Conservation (phyloP, 805 yeast genomes). For the Candida boidinii region DNA sequence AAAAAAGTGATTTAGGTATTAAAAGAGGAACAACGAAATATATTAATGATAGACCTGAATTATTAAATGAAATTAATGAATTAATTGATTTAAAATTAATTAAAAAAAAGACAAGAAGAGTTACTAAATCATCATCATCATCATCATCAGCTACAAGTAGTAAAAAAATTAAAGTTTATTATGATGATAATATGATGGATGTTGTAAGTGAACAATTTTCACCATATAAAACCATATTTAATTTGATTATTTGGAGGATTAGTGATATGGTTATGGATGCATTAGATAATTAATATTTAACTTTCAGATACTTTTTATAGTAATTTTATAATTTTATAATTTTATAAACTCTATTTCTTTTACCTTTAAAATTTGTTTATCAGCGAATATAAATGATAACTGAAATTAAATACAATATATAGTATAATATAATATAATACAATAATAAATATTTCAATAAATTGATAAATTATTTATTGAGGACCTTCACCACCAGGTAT, state of each 20-base stretch:
- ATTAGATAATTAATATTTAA: constrained; percentile 15
- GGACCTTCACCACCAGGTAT: constrained; percentile 42
- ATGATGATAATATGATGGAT: constrained; percentile 49
- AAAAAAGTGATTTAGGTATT: constrained; percentile 75
- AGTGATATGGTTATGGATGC: constrained; percentile 49
- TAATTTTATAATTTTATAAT: too few relatives aligned
- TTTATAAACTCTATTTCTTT: too few relatives aligned
- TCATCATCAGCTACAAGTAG: neutral
- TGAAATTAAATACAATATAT: neutral
- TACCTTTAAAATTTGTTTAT: neutral
- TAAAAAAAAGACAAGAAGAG: constrained; percentile 46
- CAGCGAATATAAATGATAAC: neutral
- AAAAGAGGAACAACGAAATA: constrained; percentile 73
- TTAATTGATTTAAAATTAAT: constrained; percentile 22
- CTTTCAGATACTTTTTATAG: neutral
- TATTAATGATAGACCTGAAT: constrained; percentile 41
- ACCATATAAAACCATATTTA: constrained; percentile 63
- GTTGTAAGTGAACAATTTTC: constrained; percentile 47
- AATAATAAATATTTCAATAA: too few relatives aligned
- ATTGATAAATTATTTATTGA: constrained; percentile 1
- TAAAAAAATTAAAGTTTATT: too few relatives aligned
- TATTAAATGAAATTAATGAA: constrained; percentile 35
- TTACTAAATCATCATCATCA: too few relatives aligned
- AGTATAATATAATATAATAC: too few relatives aligned
- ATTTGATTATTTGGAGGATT: constrained; percentile 69